These are phyloP conservation scores for Cucurbita argyrosperma DNA, from an alignment of 306 rosid genomes.

Conservation along the genomic window DNA sequence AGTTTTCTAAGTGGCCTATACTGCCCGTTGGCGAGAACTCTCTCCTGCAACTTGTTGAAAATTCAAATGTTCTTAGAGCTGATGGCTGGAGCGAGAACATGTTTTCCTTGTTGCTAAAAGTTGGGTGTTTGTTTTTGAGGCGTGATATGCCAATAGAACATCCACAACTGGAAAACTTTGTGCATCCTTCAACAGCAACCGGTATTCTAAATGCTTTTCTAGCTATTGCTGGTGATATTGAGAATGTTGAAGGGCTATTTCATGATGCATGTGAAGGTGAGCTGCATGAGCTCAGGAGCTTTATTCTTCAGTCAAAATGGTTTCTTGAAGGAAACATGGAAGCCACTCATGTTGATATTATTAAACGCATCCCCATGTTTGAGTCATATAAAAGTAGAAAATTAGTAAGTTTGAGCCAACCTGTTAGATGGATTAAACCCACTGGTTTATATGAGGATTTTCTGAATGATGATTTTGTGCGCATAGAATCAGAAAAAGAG, in stretches of 20 bases:
- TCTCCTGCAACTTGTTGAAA: conserved; percentile 59
- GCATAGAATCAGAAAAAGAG: conserved; percentile 70
- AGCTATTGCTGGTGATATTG: conserved; percentile 58
- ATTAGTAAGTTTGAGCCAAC: conserved; percentile 59
- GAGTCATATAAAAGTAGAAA: conserved; percentile 72
- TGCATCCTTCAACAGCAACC: conserved; percentile 60
- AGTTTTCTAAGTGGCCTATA: conserved; percentile 88
- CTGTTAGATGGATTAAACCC: conserved; percentile 84
- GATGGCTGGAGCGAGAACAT: conserved; percentile 98
- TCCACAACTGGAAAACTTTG: conserved; percentile 62
- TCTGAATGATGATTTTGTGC: conserved; percentile 68
- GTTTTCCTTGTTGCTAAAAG: conserved; percentile 69
- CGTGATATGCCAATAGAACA: conserved; percentile 63
- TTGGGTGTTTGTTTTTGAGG: conserved; percentile 73
- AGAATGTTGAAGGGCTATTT: conserved; percentile 58
- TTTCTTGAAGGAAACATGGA: conserved; percentile 62
- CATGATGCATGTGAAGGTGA: conserved; percentile 68
- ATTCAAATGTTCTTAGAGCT: conserved; percentile 66
- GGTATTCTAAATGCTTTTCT: conserved; percentile 68
- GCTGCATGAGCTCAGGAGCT: conserved; percentile 85
- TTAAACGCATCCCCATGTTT: conserved; percentile 71
- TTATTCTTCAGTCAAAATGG: conserved; percentile 95
- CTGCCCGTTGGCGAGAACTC: conserved; percentile 60
- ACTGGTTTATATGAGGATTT: conserved; percentile 55
- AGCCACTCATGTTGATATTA: conserved; percentile 42